These are phyloP conservation scores for Xylaria bambusicola DNA, from an alignment of 495 filamentous ascomycete genomes.

Conservation along the genomic window DNA sequence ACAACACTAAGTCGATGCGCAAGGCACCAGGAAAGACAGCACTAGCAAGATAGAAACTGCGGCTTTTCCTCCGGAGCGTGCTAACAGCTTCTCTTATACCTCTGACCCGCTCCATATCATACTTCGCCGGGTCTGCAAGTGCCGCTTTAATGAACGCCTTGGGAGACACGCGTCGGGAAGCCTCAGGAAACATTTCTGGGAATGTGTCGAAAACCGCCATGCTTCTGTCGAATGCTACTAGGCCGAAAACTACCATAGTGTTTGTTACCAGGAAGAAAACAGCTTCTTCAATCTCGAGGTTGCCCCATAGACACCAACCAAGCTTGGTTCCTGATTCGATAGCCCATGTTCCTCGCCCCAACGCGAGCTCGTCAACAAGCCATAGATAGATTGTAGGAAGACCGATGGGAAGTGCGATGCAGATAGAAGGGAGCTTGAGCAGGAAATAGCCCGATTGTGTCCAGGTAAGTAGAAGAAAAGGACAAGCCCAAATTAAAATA, in stretches of 20 bases:
- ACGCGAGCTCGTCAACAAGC: slow-evolving; percentile 63
- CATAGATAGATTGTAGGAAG: slow-evolving; percentile 68
- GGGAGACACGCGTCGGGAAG: slow-evolving; percentile 46
- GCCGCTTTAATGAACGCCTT: slow-evolving; percentile 47
- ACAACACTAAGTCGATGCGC: slow-evolving; percentile 63
- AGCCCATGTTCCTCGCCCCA: slow-evolving; percentile 65
- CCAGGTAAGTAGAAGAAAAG: slow-evolving; percentile 65
- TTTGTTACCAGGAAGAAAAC: slow-evolving; percentile 70
- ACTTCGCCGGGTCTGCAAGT: slow-evolving; percentile 41
- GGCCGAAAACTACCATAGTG: slow-evolving; percentile 63
- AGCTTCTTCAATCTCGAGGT: slow-evolving; percentile 67
- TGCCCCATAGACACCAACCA: slow-evolving; percentile 57
- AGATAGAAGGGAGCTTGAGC: slow-evolving; percentile 52
- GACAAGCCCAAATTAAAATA: slow-evolving; percentile 66
- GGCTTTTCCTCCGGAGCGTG: slow-evolving; percentile 58
- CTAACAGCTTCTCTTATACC: slow-evolving; percentile 57
- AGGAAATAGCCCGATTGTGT: slow-evolving; percentile 60
- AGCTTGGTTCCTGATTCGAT: slow-evolving; percentile 65
- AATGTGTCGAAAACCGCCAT: slow-evolving; percentile 60
- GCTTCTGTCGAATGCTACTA: slow-evolving; percentile 64
- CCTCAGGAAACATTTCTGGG: slow-evolving; percentile 47
- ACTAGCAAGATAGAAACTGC: slow-evolving; percentile 70
- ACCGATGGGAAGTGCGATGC: slow-evolving; percentile 55
- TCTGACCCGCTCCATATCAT: slow-evolving; percentile 53
- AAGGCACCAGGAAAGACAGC: slow-evolving; percentile 62